Evolutionary conservation across 305 asterid genomes (phyloP).

Genomic region (Rubia peregrina): DNA sequence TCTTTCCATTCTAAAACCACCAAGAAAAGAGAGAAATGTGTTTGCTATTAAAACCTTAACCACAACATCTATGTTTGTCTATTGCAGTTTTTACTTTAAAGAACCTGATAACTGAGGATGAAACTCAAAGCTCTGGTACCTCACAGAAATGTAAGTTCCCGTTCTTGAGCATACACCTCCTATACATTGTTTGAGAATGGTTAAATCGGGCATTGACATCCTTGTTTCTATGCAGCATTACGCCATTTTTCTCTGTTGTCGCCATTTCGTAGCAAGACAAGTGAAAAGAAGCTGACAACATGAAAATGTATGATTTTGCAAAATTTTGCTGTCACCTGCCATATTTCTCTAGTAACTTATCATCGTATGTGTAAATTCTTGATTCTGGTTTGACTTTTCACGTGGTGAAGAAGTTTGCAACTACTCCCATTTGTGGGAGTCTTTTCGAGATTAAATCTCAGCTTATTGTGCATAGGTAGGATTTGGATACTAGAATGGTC

Average conservation of each 20-base stretch:
- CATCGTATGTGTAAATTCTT: slow-evolving; percentile 16
- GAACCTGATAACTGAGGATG: slow-evolving; percentile 71
- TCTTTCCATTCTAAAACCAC: not conserved
- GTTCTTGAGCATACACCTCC: slow-evolving; percentile 5
- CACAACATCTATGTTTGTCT: not conserved
- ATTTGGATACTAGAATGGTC: not conserved
- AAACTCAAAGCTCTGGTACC: slow-evolving; percentile 41
- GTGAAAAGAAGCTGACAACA: slow-evolving; percentile 60
- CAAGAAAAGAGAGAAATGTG: not conserved
- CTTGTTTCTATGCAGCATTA: slow-evolving; percentile 47
- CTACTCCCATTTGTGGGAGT: not conserved
- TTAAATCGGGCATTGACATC: not conserved
- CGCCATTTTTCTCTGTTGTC: slow-evolving; percentile 78
- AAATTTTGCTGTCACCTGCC: slow-evolving; percentile 2
- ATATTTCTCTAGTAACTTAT: not conserved
- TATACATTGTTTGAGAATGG: slow-evolving; percentile 8
- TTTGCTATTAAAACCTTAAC: not conserved
- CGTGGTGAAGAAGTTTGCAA: slow-evolving; percentile 4
- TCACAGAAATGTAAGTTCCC: slow-evolving; percentile 59
- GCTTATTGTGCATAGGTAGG: slow-evolving; percentile 2
- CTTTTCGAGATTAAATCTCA: not conserved
- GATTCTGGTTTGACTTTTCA: not conserved
- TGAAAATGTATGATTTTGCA: slow-evolving; percentile 10
- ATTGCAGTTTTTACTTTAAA: slow-evolving; percentile 63
- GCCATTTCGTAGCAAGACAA: slow-evolving; percentile 69